A percentile compares a stretch with the other conserved stretches of the same genome.
Conservation (phyloP, 768 basidiomycete genomes). For the Kwoniella botswanensis region DNA sequence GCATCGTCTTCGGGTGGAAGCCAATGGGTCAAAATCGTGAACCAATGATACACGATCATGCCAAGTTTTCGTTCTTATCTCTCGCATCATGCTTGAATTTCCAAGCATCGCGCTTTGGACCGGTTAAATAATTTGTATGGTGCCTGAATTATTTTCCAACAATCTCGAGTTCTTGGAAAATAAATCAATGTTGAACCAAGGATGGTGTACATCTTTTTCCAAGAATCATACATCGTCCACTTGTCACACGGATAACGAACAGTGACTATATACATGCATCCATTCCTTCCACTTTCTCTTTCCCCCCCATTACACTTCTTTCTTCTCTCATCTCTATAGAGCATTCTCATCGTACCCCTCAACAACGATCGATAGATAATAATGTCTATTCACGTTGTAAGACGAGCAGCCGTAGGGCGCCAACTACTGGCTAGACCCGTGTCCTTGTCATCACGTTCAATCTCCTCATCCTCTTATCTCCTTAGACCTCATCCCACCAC, state of each 20-base stretch:
- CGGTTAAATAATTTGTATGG: slow-evolving; percentile 1
- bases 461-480: slow-evolving; percentile 24
- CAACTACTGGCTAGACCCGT: slow-evolving; percentile 17
- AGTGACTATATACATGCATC: slow-evolving; percentile 7
- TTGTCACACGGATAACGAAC: slow-evolving; percentile 1
- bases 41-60: too few species aligned
- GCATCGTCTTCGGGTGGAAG: too few species aligned
- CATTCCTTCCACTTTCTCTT: not conserved
- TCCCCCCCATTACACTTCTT: not conserved
- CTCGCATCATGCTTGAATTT: too few species aligned
- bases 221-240: not conserved
- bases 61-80: too few species aligned
- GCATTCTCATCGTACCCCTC: not conserved
- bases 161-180: slow-evolving; percentile 16
- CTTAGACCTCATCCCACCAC: slow-evolving; percentile 30
- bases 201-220: not conserved
- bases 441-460: slow-evolving; percentile 15
- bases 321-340: not conserved
- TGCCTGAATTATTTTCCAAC: slow-evolving; percentile 19
- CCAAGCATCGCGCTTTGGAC: not conserved
- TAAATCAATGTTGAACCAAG: not conserved
- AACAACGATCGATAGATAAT: not conserved
- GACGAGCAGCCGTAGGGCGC: not conserved
- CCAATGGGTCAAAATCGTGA: too few species aligned
- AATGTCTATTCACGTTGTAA: slow-evolving; percentile 3